phyloP scores from a whole-genome alignment of 1,284 basidiomycete genomes.

The Microbotryum violaceum region DNA sequence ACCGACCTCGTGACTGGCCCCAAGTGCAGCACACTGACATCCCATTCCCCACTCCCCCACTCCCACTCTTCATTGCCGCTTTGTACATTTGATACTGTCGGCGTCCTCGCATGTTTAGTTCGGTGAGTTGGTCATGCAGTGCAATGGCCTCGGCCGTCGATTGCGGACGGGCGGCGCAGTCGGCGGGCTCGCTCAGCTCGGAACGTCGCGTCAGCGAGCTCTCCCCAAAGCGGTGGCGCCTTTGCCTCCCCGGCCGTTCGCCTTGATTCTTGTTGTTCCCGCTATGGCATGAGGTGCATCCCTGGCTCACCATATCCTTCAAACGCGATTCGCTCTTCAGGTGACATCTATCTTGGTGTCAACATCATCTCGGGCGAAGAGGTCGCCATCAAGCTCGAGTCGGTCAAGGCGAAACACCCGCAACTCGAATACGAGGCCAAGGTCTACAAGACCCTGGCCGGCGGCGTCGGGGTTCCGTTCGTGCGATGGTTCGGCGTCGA shows the following conservation, averaged over 20 bases:
- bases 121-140: too few species aligned
- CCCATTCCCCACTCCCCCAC: too few species aligned
- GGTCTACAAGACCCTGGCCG: conserved; percentile 66
- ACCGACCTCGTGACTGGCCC: not conserved
- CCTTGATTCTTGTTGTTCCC: not conserved
- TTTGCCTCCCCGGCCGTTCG: not conserved
- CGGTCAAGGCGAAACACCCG: conserved; percentile 99
- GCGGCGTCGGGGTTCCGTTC: conserved; percentile 96
- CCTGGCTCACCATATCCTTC: conserved; percentile 1
- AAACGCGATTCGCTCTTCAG: conserved; percentile 44
- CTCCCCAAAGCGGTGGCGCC: not conserved
- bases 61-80: not conserved
- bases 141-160: too few species aligned
- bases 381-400: conserved; percentile 99
- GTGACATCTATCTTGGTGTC: conserved; percentile 98
- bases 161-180: too few species aligned
- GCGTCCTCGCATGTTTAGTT: too few species aligned
- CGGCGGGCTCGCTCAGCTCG: too few species aligned
- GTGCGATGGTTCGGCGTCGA: conserved; percentile 98
- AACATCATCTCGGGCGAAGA: conserved; percentile 99
- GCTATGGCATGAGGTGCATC: not conserved
- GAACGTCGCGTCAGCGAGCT: too few species aligned
- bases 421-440: conserved; percentile 88
- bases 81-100: not conserved
- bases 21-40: too few species aligned